A percentile compares a stretch with the other conserved stretches of the same genome.
Conservation (phyloP, 345 rosid genomes). For the Eucalyptus curtisii region DNA sequence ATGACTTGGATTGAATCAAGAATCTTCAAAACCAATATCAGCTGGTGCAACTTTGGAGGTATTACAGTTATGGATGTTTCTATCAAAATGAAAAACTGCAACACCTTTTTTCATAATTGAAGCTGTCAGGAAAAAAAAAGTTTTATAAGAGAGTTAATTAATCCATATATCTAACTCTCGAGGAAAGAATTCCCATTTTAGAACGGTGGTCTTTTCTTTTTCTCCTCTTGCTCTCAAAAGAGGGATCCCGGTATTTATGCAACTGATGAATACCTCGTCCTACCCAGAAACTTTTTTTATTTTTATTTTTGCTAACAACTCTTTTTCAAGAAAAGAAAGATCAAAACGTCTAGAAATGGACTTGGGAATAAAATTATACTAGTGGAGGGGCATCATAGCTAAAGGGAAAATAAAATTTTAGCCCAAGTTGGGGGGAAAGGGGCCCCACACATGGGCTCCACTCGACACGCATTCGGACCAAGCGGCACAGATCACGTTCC, state of each 20-base stretch:
- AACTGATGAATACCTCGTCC: neutral
- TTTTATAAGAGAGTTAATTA: too few species aligned
- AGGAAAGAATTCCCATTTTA: too few species aligned
- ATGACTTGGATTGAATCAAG: neutral
- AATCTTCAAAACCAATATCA: neutral
- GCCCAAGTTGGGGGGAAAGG: neutral
- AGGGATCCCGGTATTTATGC: neutral
- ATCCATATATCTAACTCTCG: too few species aligned
- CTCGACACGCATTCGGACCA: neutral
- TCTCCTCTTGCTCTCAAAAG: too few species aligned
- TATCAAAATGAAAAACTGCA: neutral
- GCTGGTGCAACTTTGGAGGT: neutral
- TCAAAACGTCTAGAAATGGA: neutral
- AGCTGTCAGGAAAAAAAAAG: too few species aligned
- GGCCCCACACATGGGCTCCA: neutral
- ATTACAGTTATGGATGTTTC: neutral
- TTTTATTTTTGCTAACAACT: accelerated
- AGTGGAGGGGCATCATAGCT: neutral
- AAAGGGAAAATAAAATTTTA: neutral
- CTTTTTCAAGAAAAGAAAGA: neutral
- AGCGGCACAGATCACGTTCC: neutral
- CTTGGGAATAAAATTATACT: neutral
- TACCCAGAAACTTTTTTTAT: too few species aligned
- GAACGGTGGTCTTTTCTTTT: too few species aligned
- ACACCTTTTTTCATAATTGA: neutral